These are phyloP conservation scores for Fusarium burgessii DNA, from an alignment of 2,329 filamentous ascomycete species.

Conservation along the genomic window DNA sequence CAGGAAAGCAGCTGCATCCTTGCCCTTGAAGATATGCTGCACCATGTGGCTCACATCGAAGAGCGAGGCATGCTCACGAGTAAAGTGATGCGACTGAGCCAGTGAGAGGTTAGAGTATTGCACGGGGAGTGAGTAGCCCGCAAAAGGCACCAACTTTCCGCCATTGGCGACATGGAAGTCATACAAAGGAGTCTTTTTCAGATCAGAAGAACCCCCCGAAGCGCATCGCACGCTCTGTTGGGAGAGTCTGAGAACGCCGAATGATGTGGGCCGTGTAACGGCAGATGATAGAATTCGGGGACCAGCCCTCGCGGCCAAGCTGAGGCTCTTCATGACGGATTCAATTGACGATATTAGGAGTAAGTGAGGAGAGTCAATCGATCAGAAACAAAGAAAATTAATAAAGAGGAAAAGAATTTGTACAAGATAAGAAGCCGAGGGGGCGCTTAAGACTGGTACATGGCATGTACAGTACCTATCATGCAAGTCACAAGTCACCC, in stretches of 20 bases:
- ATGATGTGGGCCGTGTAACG: constrained; percentile 38
- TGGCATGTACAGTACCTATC: constrained; percentile 16
- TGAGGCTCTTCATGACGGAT: constrained; percentile 49
- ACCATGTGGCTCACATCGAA: constrained; percentile 99
- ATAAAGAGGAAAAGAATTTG: constrained; percentile 12
- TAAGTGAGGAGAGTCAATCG: constrained; percentile 34
- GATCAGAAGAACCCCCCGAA: constrained; percentile 48
- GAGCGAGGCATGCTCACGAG: constrained; percentile 85
- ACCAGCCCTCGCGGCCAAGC: constrained; percentile 48
- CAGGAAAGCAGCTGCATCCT: constrained; percentile 83
- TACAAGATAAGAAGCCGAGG: constrained; percentile 23
- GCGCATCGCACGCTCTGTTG: constrained; percentile 46
- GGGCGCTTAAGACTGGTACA: constrained; percentile 21
- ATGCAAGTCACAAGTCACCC: constrained; percentile 30
- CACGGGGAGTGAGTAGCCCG: constrained; percentile 91
- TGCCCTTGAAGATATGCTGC: constrained; percentile 86
- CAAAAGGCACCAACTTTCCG: constrained; percentile 97
- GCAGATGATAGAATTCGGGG: constrained; percentile 45
- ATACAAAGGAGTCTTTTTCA: constrained; percentile 79
- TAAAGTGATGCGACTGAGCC: constrained; percentile 89
- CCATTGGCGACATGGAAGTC: constrained; percentile 82
- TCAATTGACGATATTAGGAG: constrained; percentile 38
- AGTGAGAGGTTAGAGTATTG: constrained; percentile 85
- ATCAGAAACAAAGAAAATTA: constrained; percentile 8
- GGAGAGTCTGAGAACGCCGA: constrained; percentile 31